Evolutionary conservation across 257 asterid genomes (phyloP).

Genomic region (Salvia miltiorrhiza): DNA sequence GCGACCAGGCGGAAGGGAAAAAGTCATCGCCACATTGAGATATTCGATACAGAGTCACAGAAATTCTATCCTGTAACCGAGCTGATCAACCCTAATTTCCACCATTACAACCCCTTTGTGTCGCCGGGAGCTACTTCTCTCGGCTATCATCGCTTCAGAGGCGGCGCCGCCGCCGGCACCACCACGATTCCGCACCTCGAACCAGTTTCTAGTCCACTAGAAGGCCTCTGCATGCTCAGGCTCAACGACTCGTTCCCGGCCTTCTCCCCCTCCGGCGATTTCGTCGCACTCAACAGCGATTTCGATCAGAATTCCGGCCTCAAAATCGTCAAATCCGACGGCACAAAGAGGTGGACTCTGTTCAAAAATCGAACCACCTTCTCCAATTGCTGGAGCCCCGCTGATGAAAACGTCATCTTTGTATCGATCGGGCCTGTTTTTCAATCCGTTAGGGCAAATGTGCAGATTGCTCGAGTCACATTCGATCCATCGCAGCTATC

Average conservation of each 20-base stretch:
- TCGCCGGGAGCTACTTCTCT: slow-evolving; percentile 42
- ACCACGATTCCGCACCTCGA: slow-evolving; percentile 52
- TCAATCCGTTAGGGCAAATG: slow-evolving; percentile 34
- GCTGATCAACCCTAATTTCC: slow-evolving; percentile 48
- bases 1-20: slow-evolving; percentile 76
- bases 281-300: slow-evolving; percentile 51
- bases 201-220: slow-evolving; percentile 41
- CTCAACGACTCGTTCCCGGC: slow-evolving; percentile 68
- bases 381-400: slow-evolving; percentile 68
- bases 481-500: slow-evolving; percentile 40
- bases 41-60: slow-evolving; percentile 42
- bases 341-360: slow-evolving; percentile 63
- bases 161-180: slow-evolving; percentile 55
- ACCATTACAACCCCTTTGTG: slow-evolving; percentile 82
- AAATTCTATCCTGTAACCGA: slow-evolving; percentile 56
- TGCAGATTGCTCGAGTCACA: slow-evolving; percentile 72
- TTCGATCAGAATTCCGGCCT: slow-evolving; percentile 46
- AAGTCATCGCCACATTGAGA: slow-evolving; percentile 62
- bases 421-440: slow-evolving; percentile 76
- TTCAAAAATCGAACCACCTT: slow-evolving; percentile 47
- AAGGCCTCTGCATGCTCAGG: slow-evolving; percentile 50
- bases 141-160: slow-evolving; percentile 73
- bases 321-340: slow-evolving; percentile 55
- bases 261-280: slow-evolving; percentile 61
- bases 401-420: slow-evolving; percentile 53